Conservation (phyloP, 1,284 basidiomycete genomes). For the Violaceomyces palustris region DNA sequence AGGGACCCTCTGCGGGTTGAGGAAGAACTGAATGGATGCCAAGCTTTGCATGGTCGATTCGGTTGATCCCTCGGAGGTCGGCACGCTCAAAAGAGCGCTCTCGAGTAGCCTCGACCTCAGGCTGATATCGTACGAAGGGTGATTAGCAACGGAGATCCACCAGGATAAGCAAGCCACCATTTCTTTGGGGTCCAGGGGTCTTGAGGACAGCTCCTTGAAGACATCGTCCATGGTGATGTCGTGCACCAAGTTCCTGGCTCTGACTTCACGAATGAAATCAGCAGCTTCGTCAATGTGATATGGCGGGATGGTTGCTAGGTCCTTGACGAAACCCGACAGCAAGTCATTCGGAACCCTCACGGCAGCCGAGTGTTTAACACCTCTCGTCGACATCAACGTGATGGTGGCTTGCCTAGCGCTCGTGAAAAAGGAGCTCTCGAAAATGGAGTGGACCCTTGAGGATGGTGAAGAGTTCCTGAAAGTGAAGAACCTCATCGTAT, state of each 20-base stretch:
- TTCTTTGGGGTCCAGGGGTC: conserved; percentile 71
- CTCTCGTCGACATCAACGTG: conserved; percentile 73
- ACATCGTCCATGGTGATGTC: conserved; percentile 83
- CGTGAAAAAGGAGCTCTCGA: conserved; percentile 77
- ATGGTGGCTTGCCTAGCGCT: conserved; percentile 60
- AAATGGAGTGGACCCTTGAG: conserved; percentile 68
- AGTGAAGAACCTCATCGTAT: conserved; percentile 63
- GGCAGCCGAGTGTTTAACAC: conserved; percentile 66
- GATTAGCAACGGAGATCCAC: conserved; percentile 69
- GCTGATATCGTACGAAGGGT: conserved; percentile 48
- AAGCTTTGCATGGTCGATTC: conserved; percentile 54
- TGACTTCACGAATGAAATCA: conserved; percentile 65
- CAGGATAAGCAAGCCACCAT: conserved; percentile 78
- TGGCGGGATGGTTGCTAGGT: conserved; percentile 70
- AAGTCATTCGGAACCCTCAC: conserved; percentile 74
- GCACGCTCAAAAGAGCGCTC: conserved; percentile 33
- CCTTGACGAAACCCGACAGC: conserved; percentile 72
- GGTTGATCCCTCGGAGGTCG: conserved; percentile 8
- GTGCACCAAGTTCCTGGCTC: conserved; percentile 67
- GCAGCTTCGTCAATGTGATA: conserved; percentile 64
- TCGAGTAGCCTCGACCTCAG: conserved; percentile 44
- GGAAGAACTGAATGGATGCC: conserved; percentile 66
- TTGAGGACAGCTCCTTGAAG: conserved; percentile 67
- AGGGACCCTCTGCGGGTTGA: conserved; percentile 71
- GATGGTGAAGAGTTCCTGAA: conserved; percentile 73